These are phyloP conservation scores for Euphorbia peplus DNA, from an alignment of 345 rosid genomes.

Conservation along the genomic window DNA sequence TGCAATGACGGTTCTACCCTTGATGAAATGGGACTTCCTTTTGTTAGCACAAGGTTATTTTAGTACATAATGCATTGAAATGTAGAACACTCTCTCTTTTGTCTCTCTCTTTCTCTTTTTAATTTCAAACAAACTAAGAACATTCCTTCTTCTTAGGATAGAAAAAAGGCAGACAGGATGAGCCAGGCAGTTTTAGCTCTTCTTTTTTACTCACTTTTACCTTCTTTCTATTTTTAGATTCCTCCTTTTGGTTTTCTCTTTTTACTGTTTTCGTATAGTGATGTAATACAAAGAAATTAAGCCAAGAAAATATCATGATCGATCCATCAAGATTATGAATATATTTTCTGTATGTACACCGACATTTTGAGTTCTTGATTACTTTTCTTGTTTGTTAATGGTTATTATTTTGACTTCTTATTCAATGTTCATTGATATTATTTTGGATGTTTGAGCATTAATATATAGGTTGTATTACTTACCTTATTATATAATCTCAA, in stretches of 20 bases:
- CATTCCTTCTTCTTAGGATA: slow-evolving; percentile 26
- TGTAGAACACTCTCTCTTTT: background rate
- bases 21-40: background rate
- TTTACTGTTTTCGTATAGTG: too few relatives aligned
- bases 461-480: too few relatives aligned
- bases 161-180: slow-evolving; percentile 56
- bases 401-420: too few relatives aligned
- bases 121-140: slow-evolving; percentile 4
- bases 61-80: slow-evolving; percentile 7
- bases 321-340: slow-evolving; percentile 17
- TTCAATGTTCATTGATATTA: slow-evolving; percentile 2
- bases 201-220: background rate
- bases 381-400: background rate
- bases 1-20: slow-evolving; percentile 24
- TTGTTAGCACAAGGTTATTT: slow-evolving; percentile 20
- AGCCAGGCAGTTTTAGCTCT: slow-evolving; percentile 55
- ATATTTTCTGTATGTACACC: slow-evolving; percentile 13
- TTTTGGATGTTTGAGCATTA: too few relatives aligned
- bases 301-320: too few relatives aligned
- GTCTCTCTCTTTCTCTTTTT: background rate
- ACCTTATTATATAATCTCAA: too few relatives aligned
- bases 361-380: background rate
- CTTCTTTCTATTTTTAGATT: slow-evolving; percentile 6
- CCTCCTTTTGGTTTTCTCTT: background rate
- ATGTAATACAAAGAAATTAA: too few relatives aligned